A percentile compares a stretch with the other conserved stretches of the same genome.
Conservation (phyloP, 495 filamentous ascomycete genomes). For the Aspergillus ellipticus region DNA sequence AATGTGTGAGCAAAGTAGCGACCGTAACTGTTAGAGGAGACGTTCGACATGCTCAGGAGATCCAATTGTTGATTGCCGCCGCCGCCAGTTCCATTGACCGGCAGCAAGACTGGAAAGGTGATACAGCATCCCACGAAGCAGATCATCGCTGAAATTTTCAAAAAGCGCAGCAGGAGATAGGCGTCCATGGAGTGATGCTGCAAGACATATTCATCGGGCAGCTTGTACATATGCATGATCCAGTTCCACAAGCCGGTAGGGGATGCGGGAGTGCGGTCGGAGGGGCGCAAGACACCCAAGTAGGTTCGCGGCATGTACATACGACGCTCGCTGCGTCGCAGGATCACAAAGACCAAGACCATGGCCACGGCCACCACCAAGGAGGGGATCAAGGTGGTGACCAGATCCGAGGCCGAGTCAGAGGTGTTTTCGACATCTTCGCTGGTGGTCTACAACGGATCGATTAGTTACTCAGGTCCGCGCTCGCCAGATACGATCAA, state of each 20-base stretch:
- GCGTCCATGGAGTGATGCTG: conserved; percentile 88
- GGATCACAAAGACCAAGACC: conserved; percentile 67
- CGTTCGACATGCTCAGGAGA: conserved; percentile 72
- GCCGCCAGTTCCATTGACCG: conserved; percentile 75
- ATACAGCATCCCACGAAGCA: conserved; percentile 77
- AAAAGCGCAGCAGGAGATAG: conserved; percentile 81
- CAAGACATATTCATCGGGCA: conserved; percentile 79
- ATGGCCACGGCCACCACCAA: conserved; percentile 61
- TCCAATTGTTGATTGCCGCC: conserved; percentile 64
- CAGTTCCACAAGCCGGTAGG: conserved; percentile 72
- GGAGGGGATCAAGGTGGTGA: conserved; percentile 71
- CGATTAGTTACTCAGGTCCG: too few species aligned
- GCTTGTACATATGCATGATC: conserved; percentile 70
- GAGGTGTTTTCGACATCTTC: conserved; percentile 26
- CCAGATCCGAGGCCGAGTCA: conserved; percentile 52
- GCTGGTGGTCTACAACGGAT: conserved; percentile 9
- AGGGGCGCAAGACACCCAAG: conserved; percentile 64
- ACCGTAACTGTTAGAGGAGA: conserved; percentile 47
- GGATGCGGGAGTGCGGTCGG: conserved; percentile 64
- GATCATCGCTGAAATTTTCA: conserved; percentile 67
- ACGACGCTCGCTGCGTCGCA: conserved; percentile 67
- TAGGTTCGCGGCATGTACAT: conserved; percentile 89
- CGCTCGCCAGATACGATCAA: conserved; percentile 1
- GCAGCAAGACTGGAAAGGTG: conserved; percentile 82
- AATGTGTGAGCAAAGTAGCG: conserved; percentile 78